phyloP scores from a whole-genome alignment of 257 asterid genomes.

The Lavandula angustifolia region DNA sequence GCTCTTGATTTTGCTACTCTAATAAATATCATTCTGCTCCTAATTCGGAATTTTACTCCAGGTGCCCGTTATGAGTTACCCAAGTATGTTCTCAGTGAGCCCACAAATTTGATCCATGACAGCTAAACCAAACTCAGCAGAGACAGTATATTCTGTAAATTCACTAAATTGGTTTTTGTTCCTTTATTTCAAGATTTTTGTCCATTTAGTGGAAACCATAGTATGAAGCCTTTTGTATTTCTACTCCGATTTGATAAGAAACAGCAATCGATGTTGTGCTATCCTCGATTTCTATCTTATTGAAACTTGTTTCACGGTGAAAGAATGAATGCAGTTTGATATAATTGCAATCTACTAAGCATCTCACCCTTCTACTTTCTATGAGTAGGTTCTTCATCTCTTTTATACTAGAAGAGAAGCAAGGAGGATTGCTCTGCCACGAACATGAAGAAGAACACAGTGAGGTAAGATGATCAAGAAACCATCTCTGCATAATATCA shows the following conservation, averaged over 20 bases:
- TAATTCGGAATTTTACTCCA: constrained; percentile 39
- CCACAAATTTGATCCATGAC: constrained; percentile 68
- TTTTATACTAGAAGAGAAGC: background rate
- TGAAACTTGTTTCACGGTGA: constrained; percentile 11
- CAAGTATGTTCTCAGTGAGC: constrained; percentile 83
- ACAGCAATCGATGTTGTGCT: background rate
- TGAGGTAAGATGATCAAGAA: too few species aligned
- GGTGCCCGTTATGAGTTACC: constrained; percentile 91
- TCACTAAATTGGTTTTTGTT: constrained; percentile 45
- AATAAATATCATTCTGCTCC: background rate
- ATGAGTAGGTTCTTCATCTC: background rate
- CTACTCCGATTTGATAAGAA: background rate
- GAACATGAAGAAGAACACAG: too few species aligned
- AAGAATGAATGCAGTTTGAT: constrained; percentile 15
- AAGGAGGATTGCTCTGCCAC: background rate
- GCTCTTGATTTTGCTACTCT: background rate
- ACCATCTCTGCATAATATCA: too few species aligned
- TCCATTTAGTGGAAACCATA: background rate
- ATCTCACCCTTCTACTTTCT: background rate
- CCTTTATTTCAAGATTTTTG: constrained; percentile 24
- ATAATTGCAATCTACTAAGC: background rate
- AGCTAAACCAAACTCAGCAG: constrained; percentile 30
- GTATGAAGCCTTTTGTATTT: background rate
- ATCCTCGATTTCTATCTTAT: background rate
- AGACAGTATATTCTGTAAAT: constrained; percentile 41